Evolutionary conservation across 2,329 filamentous ascomycete genomes (phyloP).

Genomic region (Diaporthe citriasiana): DNA sequence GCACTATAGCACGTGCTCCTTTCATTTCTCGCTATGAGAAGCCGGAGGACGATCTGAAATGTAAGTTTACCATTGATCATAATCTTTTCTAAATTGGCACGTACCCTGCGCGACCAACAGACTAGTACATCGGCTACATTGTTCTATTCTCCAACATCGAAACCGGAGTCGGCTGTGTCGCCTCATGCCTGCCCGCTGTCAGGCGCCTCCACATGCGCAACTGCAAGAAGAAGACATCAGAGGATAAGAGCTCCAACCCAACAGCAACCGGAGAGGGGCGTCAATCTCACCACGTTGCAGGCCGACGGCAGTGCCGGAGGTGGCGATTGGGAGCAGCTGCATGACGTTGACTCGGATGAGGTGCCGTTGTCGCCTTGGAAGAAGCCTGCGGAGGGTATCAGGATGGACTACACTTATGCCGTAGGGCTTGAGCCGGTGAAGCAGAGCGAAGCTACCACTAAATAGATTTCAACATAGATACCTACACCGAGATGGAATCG

Average conservation of each 20-base stretch:
- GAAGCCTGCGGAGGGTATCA: not conserved
- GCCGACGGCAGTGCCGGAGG: not conserved
- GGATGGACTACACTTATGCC: not conserved
- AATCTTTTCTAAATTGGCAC: not conserved
- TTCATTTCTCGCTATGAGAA: slow-evolving; percentile 45
- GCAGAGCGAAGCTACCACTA: not conserved
- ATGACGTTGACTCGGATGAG: slow-evolving; percentile 16
- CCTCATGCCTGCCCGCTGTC: slow-evolving; percentile 36
- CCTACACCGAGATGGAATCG: not conserved
- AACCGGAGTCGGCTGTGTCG: slow-evolving; percentile 38
- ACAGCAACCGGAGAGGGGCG: not conserved
- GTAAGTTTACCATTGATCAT: slow-evolving; percentile 41
- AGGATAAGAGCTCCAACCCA: not conserved
- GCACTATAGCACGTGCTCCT: slow-evolving; percentile 46
- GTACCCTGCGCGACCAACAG: slow-evolving; percentile 5
- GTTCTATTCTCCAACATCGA: slow-evolving; percentile 46
- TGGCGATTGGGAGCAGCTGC: slow-evolving; percentile 28
- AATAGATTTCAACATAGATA: not conserved
- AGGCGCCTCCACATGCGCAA: slow-evolving; percentile 23
- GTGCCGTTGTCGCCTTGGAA: slow-evolving; percentile 16
- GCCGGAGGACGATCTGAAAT: slow-evolving; percentile 43
- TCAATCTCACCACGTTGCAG: not conserved
- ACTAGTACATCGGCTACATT: slow-evolving; percentile 46
- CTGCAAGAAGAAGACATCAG: not conserved
- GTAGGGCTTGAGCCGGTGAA: not conserved